Base-by-base conservation (phyloP, 2,329 filamentous ascomycete genomes). In the Pleoardoris graminearum region DNA sequence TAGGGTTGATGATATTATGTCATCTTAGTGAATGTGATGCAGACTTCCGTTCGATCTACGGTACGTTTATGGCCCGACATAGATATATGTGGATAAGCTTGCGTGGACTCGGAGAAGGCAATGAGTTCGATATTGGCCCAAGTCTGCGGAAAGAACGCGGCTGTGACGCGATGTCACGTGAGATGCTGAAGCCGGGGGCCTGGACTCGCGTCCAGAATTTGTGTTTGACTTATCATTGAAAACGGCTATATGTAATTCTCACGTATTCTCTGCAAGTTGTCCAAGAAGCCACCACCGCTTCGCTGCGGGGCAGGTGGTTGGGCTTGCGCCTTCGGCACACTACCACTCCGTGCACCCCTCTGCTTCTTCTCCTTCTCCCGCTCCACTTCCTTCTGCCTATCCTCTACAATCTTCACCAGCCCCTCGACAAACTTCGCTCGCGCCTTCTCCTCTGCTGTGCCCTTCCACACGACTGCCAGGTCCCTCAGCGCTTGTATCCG, bases 401-500 rank as follows among this genome's bases (percentile, higher is more conserved):
- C 93, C 67, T 97, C 91, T 1, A 96, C 90, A 74, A 90, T 82
- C 77, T 86, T 91, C 29, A 86, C 85, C 63, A 99, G 72, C 46
- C 82, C 82, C 59, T 97, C 93, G 16, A 99, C 86, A 69, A 97
- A 91, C 65, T 85, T 89, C 8, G 77, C 77, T 48, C 94, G 80
- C 5, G 91, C 90, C 75, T 90, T 95, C 72, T 97, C 94, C 76
- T 99, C 94, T 0, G 90, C 88, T 2, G 94, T 97, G n/a, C 91
- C 91, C 70, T 89, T 93, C 92, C 94, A 99, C 19, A 99, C 86
- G n/a, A 76, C 76, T 3, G 85, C 85, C 58, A 97, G 75, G 57
- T 86, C 82, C 66, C 91, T 87, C 50, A 97, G 79, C 67, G 89
- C 85, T 66, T 91, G 87, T 12, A 97, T 86, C 38, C 90, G 80